Percentiles rank a stretch among this genome's conserved stretches.
Evolutionary conservation across 2,329 filamentous ascomycete genomes (phyloP).

Genomic region (Botrytis elliptica): DNA sequence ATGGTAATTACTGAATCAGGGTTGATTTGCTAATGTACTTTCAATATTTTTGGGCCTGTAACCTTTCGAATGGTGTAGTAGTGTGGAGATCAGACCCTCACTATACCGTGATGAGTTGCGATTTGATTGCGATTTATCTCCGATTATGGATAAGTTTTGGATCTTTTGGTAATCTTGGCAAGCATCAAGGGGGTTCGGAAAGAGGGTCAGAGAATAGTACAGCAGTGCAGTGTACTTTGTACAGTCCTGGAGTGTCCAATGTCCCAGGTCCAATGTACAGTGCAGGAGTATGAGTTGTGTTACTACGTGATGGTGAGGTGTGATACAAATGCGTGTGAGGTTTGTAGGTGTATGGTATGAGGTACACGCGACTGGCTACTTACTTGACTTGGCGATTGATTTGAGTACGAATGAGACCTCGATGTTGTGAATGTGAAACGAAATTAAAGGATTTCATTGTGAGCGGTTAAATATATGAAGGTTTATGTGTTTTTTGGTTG

Average conservation of each 20-base stretch:
- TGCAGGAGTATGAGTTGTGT: background rate
- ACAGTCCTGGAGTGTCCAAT: background rate
- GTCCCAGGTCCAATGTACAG: too few relatives aligned
- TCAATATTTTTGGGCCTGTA: conserved; percentile 14
- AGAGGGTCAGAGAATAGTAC: background rate
- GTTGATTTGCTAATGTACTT: conserved; percentile 7
- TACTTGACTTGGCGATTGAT: background rate
- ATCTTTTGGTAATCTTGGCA: background rate
- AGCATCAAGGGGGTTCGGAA: background rate
- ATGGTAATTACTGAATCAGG: conserved; percentile 12
- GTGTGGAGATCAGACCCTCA: conserved; percentile 5
- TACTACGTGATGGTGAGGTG: background rate
- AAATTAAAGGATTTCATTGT: background rate
- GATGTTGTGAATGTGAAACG: background rate
- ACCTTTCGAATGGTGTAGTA: conserved; percentile 3
- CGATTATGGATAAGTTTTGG: background rate
- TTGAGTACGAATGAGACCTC: background rate
- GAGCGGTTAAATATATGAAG: background rate
- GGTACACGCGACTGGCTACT: conserved; percentile 12
- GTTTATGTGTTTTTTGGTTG: background rate
- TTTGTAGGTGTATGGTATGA: background rate
- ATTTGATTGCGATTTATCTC: background rate
- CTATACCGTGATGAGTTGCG: background rate
- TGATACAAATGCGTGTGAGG: conserved; percentile 9
- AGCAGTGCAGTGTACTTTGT: background rate